Conservation (phyloP, 768 basidiomycete genomes). For the Suillus plorans region DNA sequence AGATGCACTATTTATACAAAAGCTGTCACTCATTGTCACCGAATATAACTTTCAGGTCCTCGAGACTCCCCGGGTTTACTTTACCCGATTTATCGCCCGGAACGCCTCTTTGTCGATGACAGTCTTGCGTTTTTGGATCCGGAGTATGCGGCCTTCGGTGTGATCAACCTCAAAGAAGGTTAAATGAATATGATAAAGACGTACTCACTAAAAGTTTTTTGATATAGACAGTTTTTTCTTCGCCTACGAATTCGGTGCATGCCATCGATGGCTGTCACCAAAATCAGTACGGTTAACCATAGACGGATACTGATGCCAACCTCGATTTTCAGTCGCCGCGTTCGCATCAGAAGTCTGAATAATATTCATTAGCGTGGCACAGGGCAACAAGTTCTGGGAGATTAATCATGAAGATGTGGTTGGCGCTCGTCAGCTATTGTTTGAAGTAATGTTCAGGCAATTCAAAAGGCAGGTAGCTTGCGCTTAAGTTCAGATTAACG, state of each 20-base stretch:
- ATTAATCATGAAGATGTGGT: slow-evolving; percentile 82
- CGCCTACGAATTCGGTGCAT: slow-evolving; percentile 75
- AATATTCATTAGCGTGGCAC: slow-evolving; percentile 8
- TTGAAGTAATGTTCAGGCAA: slow-evolving; percentile 6
- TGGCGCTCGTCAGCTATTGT: slow-evolving; percentile 68
- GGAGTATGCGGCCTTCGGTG: slow-evolving; percentile 76
- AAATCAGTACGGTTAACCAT: slow-evolving; percentile 9
- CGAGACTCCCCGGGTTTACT: slow-evolving; percentile 67
- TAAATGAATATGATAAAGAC: slow-evolving; percentile 18
- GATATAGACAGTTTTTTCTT: slow-evolving; percentile 79
- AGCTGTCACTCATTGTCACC: slow-evolving; percentile 38
- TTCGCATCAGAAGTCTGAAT: slow-evolving; percentile 89
- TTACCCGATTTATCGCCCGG: slow-evolving; percentile 45
- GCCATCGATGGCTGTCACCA: slow-evolving; percentile 71
- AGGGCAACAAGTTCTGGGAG: neutral
- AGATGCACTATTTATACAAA: neutral
- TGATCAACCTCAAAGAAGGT: slow-evolving; percentile 51
- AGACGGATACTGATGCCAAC: slow-evolving; percentile 28
- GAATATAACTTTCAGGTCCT: slow-evolving; percentile 82
- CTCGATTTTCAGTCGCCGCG: slow-evolving; percentile 79
- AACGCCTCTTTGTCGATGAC: slow-evolving; percentile 87
- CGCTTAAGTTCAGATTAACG: slow-evolving; percentile 78
- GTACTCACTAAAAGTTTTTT: slow-evolving; percentile 72
- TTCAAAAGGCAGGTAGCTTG: neutral
- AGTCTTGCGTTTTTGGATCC: slow-evolving; percentile 84